Evolutionary conservation across 2,329 filamentous ascomycete species (phyloP).

Genomic region (Elsinoe arachidis): DNA sequence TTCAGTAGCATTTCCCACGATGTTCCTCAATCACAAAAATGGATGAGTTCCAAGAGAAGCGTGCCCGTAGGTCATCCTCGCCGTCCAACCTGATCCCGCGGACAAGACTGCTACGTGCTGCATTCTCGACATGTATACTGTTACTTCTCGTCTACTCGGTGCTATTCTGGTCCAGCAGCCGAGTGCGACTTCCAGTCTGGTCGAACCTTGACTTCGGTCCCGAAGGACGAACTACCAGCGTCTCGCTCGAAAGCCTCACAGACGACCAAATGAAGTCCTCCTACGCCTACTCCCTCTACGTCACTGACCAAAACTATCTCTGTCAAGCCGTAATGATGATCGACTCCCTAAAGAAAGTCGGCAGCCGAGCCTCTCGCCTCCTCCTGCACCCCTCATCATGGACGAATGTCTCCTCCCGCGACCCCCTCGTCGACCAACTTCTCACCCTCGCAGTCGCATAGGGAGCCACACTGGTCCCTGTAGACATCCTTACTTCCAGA

Average conservation of each 20-base stretch:
- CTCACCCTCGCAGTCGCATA: conserved; percentile 42
- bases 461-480: conserved; percentile 41
- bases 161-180: too few relatives aligned
- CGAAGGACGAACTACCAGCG: too few relatives aligned
- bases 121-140: too few relatives aligned
- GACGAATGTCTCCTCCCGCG: conserved; percentile 15
- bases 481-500: conserved; percentile 27
- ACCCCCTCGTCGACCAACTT: conserved; percentile 30
- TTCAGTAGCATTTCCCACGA: background rate
- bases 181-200: too few relatives aligned
- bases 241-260: background rate
- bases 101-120: too few relatives aligned
- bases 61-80: too few relatives aligned
- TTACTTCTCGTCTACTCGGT: too few relatives aligned
- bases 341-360: conserved; percentile 32
- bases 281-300: conserved; percentile 35
- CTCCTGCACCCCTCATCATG: conserved; percentile 36
- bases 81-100: too few relatives aligned
- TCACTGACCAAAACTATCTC: conserved; percentile 34
- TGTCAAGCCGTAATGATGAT: conserved; percentile 38
- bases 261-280: background rate
- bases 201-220: too few relatives aligned
- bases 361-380: conserved; percentile 35
- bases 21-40: background rate
- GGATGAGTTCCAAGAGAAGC: too few relatives aligned